Percentiles rank a stretch among this genome's conserved stretches.
These are phyloP conservation scores for Calonectria pseudoturangicola DNA, from an alignment of 2,329 filamentous ascomycete species.

Conservation along the genomic window DNA sequence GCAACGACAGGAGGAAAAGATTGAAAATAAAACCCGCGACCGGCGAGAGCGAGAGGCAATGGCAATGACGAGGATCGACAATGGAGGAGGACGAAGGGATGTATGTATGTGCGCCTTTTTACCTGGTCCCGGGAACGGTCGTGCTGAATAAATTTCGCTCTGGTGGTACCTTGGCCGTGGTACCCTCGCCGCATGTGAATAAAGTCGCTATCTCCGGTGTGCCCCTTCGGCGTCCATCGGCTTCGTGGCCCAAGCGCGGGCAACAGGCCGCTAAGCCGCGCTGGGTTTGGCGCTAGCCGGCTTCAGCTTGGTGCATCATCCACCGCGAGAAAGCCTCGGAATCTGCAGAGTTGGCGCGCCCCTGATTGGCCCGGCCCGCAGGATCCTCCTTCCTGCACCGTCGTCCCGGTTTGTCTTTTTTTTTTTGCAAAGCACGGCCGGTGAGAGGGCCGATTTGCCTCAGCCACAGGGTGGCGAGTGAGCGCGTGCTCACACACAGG, in stretches of 20 bases:
- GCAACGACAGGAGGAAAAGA: constrained; percentile 5
- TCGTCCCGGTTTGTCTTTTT: constrained; percentile 9
- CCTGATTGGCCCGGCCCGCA: constrained; percentile 53
- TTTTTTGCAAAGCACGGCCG: neutral
- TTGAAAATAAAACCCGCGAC: constrained; percentile 22
- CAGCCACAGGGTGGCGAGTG: constrained; percentile 57
- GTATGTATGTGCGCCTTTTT: constrained; percentile 54
- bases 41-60: constrained; percentile 30
- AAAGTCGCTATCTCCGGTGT: constrained; percentile 54
- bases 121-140: constrained; percentile 44
- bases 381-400: constrained; percentile 44
- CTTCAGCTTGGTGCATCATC: constrained; percentile 36
- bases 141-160: constrained; percentile 50
- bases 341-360: constrained; percentile 32
- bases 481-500: constrained; percentile 15
- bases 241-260: constrained; percentile 49
- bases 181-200: constrained; percentile 52
- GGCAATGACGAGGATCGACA: constrained; percentile 24
- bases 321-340: constrained; percentile 58
- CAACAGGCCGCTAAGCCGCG: constrained; percentile 39
- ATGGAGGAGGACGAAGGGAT: constrained; percentile 17
- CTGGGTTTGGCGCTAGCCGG: constrained; percentile 35
- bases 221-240: constrained; percentile 45
- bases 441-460: constrained; percentile 28
- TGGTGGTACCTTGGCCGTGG: neutral